Conservation (phyloP, 1,139 yeast species). For the Saccharomyces hybrid region DNA sequence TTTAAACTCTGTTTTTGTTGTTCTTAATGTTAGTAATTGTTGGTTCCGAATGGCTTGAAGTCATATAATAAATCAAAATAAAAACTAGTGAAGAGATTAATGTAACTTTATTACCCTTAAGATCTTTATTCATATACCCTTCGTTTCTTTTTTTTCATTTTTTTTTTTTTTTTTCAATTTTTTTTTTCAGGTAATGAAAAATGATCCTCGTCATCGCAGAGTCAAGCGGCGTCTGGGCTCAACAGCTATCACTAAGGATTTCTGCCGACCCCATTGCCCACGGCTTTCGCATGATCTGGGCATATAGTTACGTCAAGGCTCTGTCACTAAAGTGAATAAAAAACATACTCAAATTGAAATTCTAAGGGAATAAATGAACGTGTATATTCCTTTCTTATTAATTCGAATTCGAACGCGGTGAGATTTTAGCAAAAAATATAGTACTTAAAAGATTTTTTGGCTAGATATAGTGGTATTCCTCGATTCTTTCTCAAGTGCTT, state of each 20-base stretch:
- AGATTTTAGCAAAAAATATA: neutral
- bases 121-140: neutral
- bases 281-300: neutral
- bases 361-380: neutral
- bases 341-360: neutral
- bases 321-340: neutral
- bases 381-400: neutral
- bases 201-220: neutral
- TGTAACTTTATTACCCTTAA: neutral
- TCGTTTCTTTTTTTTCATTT: neutral
- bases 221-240: neutral
- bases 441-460: neutral
- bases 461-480: constrained; percentile 1
- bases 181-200: neutral
- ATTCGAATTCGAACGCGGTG: neutral
- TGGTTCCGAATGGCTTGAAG: neutral
- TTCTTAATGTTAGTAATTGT: neutral
- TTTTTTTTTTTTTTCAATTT: neutral
- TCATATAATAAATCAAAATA: neutral
- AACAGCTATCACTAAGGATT: neutral
- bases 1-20: neutral
- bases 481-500: neutral
- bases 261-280: neutral
- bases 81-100: neutral
- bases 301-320: neutral